Base-by-base conservation (phyloP, 2,329 filamentous ascomycete species). In the Penicillium sumatraense region DNA sequence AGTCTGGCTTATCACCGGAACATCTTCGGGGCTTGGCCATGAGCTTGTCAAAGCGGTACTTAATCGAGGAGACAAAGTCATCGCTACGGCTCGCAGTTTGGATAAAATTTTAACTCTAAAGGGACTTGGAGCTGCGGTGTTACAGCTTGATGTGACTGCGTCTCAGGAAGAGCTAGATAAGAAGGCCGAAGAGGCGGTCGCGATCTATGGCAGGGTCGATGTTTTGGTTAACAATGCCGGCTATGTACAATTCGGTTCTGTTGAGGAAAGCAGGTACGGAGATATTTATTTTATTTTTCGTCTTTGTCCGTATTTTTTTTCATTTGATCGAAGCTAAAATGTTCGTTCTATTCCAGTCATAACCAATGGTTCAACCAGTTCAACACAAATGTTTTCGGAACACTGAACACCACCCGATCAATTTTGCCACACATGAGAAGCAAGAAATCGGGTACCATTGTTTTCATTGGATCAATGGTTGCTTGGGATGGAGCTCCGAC, bases 1-100 rank as follows among this genome's bases (percentile, higher is more conserved):
- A 18, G 67, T 74, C 48, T 75, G 72, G 71, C 65, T 74, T 38
- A 68, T 75, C 38, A 73, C 71, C 13, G 71, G 72, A 29, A 70
- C 65, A 49, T 73, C 71, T 7, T 69, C 67, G 26, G 72, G 73
- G 11, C 66, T 75, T 26, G 72, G 72, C 23, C 40, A 49, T 16
- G 66, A 69, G 49, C 59, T 74, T 20, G 65, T 62, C 24, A 52
- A 61, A 13, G 57, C 63, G 41, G 64, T 57, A 8, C 60, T 74
- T 8, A 48, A 54, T 4, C 67, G 65, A 9, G 72, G 72, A 5
- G 68, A 74, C 55, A 67, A 64, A 42, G 71, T 75, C 13, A 70
- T 75, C 20, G 72, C 73, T 11, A 72, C 72, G 1, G 68, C 68
- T 18, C 71, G 73, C 13, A 68, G 68, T 33, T 46, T 60, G 9